These are phyloP conservation scores for Penicillium tannophilum DNA, from an alignment of 495 filamentous ascomycete species.

Conservation along the genomic window DNA sequence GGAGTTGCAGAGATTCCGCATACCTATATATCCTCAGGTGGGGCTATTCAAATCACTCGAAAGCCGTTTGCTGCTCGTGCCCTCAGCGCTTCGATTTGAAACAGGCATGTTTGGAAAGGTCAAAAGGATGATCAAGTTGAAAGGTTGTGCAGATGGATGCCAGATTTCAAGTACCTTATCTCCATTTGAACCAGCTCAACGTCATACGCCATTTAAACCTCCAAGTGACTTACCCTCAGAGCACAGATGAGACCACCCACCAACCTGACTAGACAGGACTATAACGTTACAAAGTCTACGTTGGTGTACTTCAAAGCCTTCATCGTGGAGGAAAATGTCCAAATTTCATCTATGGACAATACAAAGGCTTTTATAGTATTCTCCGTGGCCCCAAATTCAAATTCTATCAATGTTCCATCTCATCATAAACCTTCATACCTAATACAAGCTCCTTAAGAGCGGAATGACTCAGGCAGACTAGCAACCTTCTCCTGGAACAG, in stretches of 20 bases:
- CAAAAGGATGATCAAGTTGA: too few relatives aligned
- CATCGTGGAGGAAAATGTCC: neutral
- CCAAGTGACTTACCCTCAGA: too few relatives aligned
- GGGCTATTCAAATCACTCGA: too few relatives aligned
- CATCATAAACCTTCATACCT: conserved; percentile 19
- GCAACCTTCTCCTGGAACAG: conserved; percentile 84
- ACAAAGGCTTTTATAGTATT: conserved; percentile 24
- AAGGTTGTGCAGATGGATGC: too few relatives aligned
- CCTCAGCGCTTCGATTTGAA: too few relatives aligned
- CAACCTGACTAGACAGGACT: neutral
- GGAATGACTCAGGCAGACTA: conserved; percentile 57
- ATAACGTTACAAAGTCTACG: neutral
- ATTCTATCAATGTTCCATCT: conserved; percentile 27
- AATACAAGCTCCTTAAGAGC: conserved; percentile 15
- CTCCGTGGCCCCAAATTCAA: conserved; percentile 4
- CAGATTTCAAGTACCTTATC: too few relatives aligned
- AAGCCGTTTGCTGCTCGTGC: too few relatives aligned
- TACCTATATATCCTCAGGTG: neutral
- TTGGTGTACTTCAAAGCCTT: neutral
- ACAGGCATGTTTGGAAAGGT: too few relatives aligned
- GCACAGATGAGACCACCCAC: too few relatives aligned
- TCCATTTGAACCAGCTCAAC: too few relatives aligned
- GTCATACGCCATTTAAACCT: too few relatives aligned
- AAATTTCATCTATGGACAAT: conserved; percentile 3
- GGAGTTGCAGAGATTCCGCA: neutral